These are phyloP conservation scores for Panus rudis DNA, from an alignment of 768 basidiomycete species.

Conservation along the genomic window DNA sequence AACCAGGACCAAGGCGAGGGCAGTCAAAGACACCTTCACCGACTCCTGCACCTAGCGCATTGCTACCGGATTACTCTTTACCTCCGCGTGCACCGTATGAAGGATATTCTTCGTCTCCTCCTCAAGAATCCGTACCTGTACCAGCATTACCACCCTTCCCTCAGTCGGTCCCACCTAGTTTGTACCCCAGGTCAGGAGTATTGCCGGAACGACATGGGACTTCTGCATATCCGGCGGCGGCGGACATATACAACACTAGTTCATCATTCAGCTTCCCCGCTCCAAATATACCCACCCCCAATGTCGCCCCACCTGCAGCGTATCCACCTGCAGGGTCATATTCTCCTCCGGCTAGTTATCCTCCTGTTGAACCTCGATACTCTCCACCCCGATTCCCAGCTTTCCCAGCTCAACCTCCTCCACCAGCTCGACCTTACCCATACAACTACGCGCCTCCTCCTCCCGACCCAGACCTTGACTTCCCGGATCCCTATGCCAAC, in stretches of 20 bases:
- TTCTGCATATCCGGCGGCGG: too few species aligned
- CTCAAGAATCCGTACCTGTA: background rate
- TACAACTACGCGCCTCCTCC: conserved; percentile 13
- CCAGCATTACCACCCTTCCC: background rate
- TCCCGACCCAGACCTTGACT: conserved; percentile 13
- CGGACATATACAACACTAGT: too few species aligned
- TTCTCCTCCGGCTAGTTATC: background rate
- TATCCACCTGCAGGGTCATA: background rate
- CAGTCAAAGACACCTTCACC: background rate
- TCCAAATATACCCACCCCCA: background rate
- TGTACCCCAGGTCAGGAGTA: too few species aligned
- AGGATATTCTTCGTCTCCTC: background rate
- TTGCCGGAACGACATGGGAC: too few species aligned
- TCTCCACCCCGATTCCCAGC: conserved; percentile 1
- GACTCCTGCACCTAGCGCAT: background rate
- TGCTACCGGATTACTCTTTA: background rate
- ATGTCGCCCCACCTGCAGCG: background rate
- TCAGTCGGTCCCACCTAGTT: too few species aligned
- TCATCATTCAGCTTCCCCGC: too few species aligned
- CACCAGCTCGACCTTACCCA: conserved; percentile 3
- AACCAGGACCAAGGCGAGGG: background rate
- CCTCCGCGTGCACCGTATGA: background rate
- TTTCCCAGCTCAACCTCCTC: conserved; percentile 3
- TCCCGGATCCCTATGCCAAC: conserved; percentile 37
- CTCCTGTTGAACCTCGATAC: background rate